Percentiles rank a stretch among this genome's conserved stretches.
Conservation (phyloP, 2,329 filamentous ascomycete genomes). For the Cephalotrichum gorgonifer region DNA sequence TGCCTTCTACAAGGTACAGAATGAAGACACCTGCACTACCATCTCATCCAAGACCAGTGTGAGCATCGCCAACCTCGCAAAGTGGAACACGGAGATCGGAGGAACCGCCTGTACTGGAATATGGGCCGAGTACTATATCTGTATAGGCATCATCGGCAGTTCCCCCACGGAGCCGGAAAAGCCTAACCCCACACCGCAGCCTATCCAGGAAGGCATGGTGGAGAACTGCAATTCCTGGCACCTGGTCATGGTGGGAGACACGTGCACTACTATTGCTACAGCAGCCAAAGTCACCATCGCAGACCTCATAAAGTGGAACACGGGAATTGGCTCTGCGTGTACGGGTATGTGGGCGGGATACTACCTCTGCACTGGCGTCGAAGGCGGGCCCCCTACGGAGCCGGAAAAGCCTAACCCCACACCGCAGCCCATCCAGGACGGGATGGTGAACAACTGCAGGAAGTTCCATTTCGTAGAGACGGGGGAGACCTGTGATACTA, state of each 20-base stretch:
- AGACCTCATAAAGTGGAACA: slow-evolving; percentile 7
- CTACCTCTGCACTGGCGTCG: slow-evolving; percentile 6
- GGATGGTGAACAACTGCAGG: slow-evolving; percentile 8
- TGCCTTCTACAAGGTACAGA: slow-evolving; percentile 14
- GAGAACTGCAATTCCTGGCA: slow-evolving; percentile 7
- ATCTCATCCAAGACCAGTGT: slow-evolving; percentile 15
- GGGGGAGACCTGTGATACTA: slow-evolving; percentile 5
- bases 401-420: background rate
- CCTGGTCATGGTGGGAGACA: slow-evolving; percentile 4
- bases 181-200: slow-evolving; percentile 1
- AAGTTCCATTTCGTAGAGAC: slow-evolving; percentile 5
- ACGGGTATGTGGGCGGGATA: slow-evolving; percentile 6
- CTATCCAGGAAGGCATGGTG: slow-evolving; percentile 8
- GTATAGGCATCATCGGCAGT: slow-evolving; percentile 2
- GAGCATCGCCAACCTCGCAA: slow-evolving; percentile 4
- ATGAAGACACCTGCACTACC: slow-evolving; percentile 12
- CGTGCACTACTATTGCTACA: slow-evolving; percentile 2
- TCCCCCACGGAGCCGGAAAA: background rate
- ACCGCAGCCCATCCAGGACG: slow-evolving; percentile 7
- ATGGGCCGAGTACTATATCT: slow-evolving; percentile 6
- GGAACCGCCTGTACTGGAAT: slow-evolving; percentile 1
- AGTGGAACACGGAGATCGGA: slow-evolving; percentile 9
- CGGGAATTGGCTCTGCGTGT: slow-evolving; percentile 2
- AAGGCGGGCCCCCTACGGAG: background rate
- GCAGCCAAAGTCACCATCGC: slow-evolving; percentile 1